phyloP scores from a whole-genome alignment of 2,329 filamentous ascomycete genomes.

The Daldinia sp. region DNA sequence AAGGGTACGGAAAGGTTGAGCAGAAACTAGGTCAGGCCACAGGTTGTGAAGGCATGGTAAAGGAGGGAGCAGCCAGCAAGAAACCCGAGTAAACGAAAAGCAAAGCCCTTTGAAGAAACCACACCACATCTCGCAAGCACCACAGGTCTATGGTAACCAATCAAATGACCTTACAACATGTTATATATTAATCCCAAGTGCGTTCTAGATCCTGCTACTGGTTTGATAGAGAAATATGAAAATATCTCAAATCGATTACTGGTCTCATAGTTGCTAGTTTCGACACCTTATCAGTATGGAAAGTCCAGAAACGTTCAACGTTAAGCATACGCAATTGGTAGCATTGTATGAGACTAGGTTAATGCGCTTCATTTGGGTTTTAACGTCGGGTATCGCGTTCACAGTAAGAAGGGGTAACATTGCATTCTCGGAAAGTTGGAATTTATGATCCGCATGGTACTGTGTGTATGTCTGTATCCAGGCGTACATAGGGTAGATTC shows the following conservation, averaged over 20 bases:
- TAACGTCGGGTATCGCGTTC: neutral
- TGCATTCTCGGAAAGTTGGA: slow-evolving; percentile 4
- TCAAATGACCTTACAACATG: neutral
- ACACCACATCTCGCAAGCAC: neutral
- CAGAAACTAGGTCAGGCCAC: slow-evolving; percentile 72
- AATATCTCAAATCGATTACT: neutral
- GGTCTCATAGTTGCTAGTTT: neutral
- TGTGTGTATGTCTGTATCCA: neutral
- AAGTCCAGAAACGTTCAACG: neutral
- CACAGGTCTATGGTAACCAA: slow-evolving; percentile 4
- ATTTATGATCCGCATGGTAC: slow-evolving; percentile 1
- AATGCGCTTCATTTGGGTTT: neutral
- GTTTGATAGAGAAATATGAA: neutral
- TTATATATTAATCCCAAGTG: neutral
- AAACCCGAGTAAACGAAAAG: slow-evolving; percentile 41
- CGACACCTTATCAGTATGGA: neutral
- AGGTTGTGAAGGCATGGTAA: slow-evolving; percentile 77
- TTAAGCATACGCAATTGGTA: neutral
- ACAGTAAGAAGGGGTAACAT: neutral
- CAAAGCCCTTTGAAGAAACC: neutral
- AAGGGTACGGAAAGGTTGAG: slow-evolving; percentile 73
- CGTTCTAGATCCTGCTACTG: neutral
- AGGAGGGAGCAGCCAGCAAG: slow-evolving; percentile 68
- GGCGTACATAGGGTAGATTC: neutral
- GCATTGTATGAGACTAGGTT: neutral